Evolutionary conservation across 129 eudicot species (phyloP).

Genomic region (Gnaphalium uliginosum): DNA sequence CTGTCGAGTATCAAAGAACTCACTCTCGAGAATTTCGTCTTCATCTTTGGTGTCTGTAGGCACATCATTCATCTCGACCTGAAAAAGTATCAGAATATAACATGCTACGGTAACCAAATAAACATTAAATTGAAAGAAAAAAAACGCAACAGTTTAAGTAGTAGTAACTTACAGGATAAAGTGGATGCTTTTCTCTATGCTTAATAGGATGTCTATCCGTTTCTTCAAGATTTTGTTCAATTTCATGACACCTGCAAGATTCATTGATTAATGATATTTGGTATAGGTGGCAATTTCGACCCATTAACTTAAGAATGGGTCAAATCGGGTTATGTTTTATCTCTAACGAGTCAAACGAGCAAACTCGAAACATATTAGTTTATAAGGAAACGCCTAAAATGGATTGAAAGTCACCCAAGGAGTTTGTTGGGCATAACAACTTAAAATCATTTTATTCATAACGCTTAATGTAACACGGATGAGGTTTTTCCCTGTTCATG

Average conservation of each 20-base stretch:
- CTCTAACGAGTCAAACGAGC: too few species aligned
- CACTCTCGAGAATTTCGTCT: constrained; percentile 90
- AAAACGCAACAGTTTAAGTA: neutral
- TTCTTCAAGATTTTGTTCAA: constrained; percentile 68
- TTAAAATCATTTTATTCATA: neutral
- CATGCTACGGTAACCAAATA: neutral
- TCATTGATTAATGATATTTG: neutral
- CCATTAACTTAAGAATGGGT: neutral
- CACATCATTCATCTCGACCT: constrained; percentile 69
- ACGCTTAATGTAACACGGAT: neutral
- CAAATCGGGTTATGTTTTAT: neutral
- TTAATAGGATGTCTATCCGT: constrained; percentile 82
- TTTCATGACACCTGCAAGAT: constrained; percentile 65
- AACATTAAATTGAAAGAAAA: neutral
- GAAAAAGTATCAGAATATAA: constrained; percentile 10
- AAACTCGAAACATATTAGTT: neutral
- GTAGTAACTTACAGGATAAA: constrained; percentile 52
- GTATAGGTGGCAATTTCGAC: neutral
- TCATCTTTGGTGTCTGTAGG: constrained; percentile 74
- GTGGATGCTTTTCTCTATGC: constrained; percentile 70
- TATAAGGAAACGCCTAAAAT: neutral
- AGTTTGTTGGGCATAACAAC: neutral
- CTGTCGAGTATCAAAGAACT: constrained; percentile 82
- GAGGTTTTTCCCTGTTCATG: too few species aligned
- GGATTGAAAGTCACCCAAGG: neutral